phyloP scores from a whole-genome alignment of 2,329 filamentous ascomycete genomes.

The Paecilomyces dactylethromorphus region DNA sequence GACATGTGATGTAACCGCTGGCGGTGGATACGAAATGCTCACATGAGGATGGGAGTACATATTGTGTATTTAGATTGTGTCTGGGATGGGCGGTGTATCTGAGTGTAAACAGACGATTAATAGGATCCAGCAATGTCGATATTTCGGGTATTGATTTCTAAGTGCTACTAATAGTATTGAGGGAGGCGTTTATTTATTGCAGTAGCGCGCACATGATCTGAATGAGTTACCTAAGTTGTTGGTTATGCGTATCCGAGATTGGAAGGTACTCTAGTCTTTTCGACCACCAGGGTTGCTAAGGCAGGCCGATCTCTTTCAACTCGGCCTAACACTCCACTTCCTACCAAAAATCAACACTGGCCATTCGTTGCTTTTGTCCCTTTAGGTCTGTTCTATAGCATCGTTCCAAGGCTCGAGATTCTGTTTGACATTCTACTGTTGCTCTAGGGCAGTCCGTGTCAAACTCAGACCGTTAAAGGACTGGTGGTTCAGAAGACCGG shows the following conservation, averaged over 20 bases:
- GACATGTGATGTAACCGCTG: slow-evolving; percentile 21
- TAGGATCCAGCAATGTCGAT: too few relatives aligned
- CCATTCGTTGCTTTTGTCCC: neutral
- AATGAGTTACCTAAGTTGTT: neutral
- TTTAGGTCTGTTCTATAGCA: neutral
- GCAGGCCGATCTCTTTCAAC: neutral
- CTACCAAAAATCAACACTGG: neutral
- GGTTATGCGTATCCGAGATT: neutral
- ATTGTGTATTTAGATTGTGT: too few relatives aligned
- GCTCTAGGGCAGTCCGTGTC: neutral
- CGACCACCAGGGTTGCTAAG: neutral
- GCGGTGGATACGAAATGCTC: neutral
- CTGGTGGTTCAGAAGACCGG: too few relatives aligned
- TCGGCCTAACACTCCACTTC: neutral
- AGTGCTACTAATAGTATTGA: too few relatives aligned
- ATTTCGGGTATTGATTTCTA: too few relatives aligned
- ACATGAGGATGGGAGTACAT: too few relatives aligned
- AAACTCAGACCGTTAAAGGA: too few relatives aligned
- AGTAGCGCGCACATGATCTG: neutral
- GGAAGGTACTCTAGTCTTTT: neutral
- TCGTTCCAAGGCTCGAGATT: neutral
- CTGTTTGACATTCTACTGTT: neutral
- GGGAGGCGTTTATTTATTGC: neutral
- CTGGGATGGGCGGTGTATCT: too few relatives aligned
- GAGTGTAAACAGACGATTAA: too few relatives aligned